Percentiles rank a stretch among this genome's conserved stretches.
These are phyloP conservation scores for Botrytis fragariae DNA, from an alignment of 2,329 filamentous ascomycete genomes.

Conservation along the genomic window DNA sequence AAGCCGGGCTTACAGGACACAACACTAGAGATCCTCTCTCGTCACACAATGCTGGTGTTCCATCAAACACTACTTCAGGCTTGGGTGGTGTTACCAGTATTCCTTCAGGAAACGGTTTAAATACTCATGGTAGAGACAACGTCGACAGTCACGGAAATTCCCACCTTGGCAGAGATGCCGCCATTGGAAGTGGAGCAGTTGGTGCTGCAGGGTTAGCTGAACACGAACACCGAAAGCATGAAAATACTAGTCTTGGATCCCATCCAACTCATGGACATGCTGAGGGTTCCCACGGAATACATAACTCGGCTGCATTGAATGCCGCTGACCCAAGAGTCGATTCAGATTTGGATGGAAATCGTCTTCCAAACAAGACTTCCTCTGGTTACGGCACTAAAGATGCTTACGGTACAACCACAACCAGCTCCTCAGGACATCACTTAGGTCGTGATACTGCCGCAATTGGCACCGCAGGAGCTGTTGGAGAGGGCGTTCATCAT, in stretches of 20 bases:
- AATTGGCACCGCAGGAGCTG: conserved; percentile 21
- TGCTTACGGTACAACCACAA: conserved; percentile 11
- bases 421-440: conserved; percentile 16
- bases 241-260: conserved; percentile 1
- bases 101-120: background rate
- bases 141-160: background rate
- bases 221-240: conserved; percentile 14
- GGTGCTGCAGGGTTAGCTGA: conserved; percentile 12
- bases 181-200: conserved; percentile 15
- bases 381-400: conserved; percentile 2
- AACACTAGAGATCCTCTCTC: conserved; percentile 1
- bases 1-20: conserved; percentile 2
- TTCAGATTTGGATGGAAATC: conserved; percentile 26
- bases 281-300: conserved; percentile 27
- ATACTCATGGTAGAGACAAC: conserved; percentile 12
- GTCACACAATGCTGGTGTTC: background rate
- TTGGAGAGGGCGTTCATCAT: conserved; percentile 24
- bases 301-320: conserved; percentile 26
- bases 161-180: conserved; percentile 7
- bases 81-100: background rate
- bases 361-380: conserved; percentile 20
- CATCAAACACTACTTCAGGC: background rate
- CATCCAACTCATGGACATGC: background rate
- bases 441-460: conserved; percentile 23
- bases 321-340: conserved; percentile 34